Evolutionary conservation across 805 yeast genomes (phyloP), one percentile per base, ranked within the genome.

Genomic region (Myxozyma melibiosi): DNA sequence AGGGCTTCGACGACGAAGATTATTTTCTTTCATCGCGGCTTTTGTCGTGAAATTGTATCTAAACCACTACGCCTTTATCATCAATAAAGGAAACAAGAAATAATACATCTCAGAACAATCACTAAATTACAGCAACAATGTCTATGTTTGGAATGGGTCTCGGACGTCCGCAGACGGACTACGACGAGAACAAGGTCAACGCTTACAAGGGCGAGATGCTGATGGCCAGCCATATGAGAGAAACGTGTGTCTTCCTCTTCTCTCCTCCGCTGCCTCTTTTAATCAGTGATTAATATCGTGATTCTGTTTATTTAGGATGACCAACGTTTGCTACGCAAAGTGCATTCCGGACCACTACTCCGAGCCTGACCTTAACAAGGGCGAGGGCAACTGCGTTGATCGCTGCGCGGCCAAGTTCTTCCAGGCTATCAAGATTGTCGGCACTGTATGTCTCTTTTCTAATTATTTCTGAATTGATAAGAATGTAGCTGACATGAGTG

Each of bases 341-440:
- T 94, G 99, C 72, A 79, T 94, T 39, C 85, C 86, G n/a, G 81
- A 78, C n/a, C 88, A 85, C 62, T 91, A 87, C 72, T 88, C 89
- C 14, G 98, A 92, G 66, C 78, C 81, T 8, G 97, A 92, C 25
- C 75, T 91, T 53, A 84, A 82, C 62, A 90, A 90, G 67, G 97
- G 96, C 35, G 97, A 91, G 69, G 73, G 78, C 57, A 79, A 82
- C 43, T 92, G 97, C 70, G 74, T 88, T 9, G 96, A 90, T 70
- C 76, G 97, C 58, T 91, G 98, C 74, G 92, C 88, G 42, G 73
- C 83, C 62, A 91, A 91, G 71, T 90, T 85, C 71, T 88, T 90
- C 76, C 79, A 79, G 65, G 46, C 62, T 9, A 53, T 57, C 55
- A 57, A 53, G 50, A 14, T 57, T 14, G 51, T 60, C 14, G 61